A percentile compares a stretch with the other conserved stretches of the same genome.
These are phyloP conservation scores for Parasitella parasitica DNA, from an alignment of 371 early-diverging fungal genomes.

Conservation along the genomic window DNA sequence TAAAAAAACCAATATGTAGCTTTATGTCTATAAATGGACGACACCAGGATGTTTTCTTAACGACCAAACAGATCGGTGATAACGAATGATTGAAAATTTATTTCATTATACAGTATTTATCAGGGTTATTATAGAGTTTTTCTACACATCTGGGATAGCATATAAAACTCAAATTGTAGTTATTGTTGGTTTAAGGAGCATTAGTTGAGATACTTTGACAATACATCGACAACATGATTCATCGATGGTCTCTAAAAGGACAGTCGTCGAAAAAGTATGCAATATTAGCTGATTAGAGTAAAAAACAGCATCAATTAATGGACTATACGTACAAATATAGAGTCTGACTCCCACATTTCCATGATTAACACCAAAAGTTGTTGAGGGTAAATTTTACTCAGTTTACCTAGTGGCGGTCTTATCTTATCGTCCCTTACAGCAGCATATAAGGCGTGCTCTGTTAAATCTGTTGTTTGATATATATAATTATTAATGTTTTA, in stretches of 20 bases:
- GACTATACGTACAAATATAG: conserved; percentile 39
- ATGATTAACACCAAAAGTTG: conserved; percentile 62
- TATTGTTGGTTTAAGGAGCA: no score
- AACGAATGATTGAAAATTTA: no score
- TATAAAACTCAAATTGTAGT: no score
- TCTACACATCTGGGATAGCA: no score
- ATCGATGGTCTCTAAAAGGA: conserved; percentile 18
- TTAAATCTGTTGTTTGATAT: conserved; percentile 15
- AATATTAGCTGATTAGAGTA: neutral
- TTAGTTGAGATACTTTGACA: conserved; percentile 25
- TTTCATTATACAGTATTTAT: no score
- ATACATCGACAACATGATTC: conserved; percentile 25
- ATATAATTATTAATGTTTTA: neutral
- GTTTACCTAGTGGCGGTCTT: conserved; percentile 61
- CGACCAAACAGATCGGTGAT: no score
- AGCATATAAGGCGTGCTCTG: conserved; percentile 41
- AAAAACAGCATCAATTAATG: neutral
- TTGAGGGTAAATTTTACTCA: conserved; percentile 56
- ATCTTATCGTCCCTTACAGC: conserved; percentile 60
- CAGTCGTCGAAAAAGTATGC: neutral
- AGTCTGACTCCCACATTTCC: conserved; percentile 74
- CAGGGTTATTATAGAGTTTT: no score
- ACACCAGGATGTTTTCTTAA: no score
- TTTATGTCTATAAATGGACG: no score
- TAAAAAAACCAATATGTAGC: no score